Evolutionary conservation across 768 basidiomycete species (phyloP).

Genomic region (Holtermanniella nyarrowii): DNA sequence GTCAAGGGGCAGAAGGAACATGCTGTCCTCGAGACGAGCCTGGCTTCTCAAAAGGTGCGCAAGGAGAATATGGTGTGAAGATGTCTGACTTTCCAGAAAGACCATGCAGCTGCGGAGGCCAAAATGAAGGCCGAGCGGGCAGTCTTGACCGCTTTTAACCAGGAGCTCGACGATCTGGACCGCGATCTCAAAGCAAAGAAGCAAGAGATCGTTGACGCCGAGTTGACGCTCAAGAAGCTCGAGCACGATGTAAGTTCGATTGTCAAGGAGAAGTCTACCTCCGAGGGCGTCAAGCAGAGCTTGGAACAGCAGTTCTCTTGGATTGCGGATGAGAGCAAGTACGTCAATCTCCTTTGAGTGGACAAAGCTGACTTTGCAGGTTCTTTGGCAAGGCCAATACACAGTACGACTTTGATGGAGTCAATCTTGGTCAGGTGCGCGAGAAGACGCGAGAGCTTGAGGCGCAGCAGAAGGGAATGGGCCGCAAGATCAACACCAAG

Average conservation of each 20-base stretch:
- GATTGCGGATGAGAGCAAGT: conserved; percentile 84
- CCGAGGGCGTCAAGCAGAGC: conserved; percentile 48
- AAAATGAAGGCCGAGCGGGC: conserved; percentile 77
- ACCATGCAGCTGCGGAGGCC: conserved; percentile 56
- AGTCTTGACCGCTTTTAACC: conserved; percentile 75
- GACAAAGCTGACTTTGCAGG: conserved; percentile 42
- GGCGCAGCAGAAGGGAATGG: conserved; percentile 69
- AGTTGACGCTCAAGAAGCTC: conserved; percentile 54
- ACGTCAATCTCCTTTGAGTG: conserved; percentile 38
- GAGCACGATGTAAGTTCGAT: conserved; percentile 60
- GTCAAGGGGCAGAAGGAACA: neutral
- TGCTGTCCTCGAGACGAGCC: conserved; percentile 48
- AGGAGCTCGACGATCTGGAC: conserved; percentile 75
- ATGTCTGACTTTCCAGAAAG: conserved; percentile 27
- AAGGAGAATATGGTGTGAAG: neutral
- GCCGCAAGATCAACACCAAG: conserved; percentile 91
- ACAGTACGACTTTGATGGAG: conserved; percentile 64
- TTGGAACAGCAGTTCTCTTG: conserved; percentile 78
- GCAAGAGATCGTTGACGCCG: conserved; percentile 55
- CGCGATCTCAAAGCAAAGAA: conserved; percentile 72
- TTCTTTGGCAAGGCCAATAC: conserved; percentile 73
- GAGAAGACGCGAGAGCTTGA: conserved; percentile 66
- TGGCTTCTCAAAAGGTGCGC: conserved; percentile 48
- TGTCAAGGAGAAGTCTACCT: conserved; percentile 56
- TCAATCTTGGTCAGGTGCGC: conserved; percentile 54